Percentiles rank a stretch among this genome's conserved stretches.
Evolutionary conservation across 139 green algal species (phyloP).

Genomic region (Ettlia oleoabundans): DNA sequence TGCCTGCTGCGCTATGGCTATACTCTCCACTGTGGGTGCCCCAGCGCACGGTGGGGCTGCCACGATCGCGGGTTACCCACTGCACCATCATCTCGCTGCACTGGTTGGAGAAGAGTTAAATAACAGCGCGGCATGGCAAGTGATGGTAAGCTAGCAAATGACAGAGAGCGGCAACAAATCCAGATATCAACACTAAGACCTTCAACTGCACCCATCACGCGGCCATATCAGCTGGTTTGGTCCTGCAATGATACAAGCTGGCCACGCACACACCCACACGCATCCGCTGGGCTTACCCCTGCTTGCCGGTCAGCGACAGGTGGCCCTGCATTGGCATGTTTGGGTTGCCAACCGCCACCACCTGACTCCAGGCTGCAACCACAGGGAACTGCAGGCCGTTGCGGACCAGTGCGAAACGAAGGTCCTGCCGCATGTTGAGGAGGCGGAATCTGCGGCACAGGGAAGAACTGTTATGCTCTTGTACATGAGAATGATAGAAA

Average conservation of each 20-base stretch:
- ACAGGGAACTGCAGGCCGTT: constrained; percentile 39
- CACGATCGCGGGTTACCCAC: constrained; percentile 20
- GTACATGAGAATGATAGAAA: no score
- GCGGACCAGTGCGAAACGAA: constrained; percentile 42
- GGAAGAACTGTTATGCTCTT: not conserved
- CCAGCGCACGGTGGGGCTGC: constrained; percentile 26
- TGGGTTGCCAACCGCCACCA: not conserved
- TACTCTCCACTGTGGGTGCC: not conserved
- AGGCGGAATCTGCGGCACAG: constrained; percentile 44
- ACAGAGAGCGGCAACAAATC: not conserved
- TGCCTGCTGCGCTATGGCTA: constrained; percentile 4
- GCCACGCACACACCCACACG: not conserved
- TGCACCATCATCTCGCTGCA: constrained; percentile 34
- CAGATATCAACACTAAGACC: not conserved
- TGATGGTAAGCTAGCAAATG: not conserved
- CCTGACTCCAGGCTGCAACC: constrained; percentile 32
- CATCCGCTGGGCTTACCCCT: not conserved
- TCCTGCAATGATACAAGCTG: not conserved
- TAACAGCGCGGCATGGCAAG: not conserved
- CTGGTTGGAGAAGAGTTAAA: not conserved
- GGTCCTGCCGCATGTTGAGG: constrained; percentile 44
- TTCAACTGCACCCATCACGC: not conserved
- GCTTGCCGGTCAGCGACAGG: constrained; percentile 29
- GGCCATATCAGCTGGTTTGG: not conserved
- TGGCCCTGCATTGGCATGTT: constrained; percentile 35